Evolutionary conservation across 768 basidiomycete species (phyloP), one percentile per base, ranked within the genome.

Genomic region (Daedaleopsis nitida): DNA sequence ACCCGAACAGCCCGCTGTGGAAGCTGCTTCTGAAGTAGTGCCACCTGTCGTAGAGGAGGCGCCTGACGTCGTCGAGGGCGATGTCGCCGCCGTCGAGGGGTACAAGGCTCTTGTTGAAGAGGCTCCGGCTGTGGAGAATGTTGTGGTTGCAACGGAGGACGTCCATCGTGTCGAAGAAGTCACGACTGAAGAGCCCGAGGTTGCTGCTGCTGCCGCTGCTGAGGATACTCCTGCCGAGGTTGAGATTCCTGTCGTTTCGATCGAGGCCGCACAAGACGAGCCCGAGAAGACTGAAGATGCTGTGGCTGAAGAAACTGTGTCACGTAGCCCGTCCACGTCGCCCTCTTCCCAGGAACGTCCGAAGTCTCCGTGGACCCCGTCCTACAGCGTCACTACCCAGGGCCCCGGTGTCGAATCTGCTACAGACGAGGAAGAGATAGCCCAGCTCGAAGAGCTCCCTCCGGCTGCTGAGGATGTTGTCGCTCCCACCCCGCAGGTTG

Each of bases 351-450:
- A 58, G 42, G 81, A 81, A 52, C 72, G 78, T 39, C 80, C 81
- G 21, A 81, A 80, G 63, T 81, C 81, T 16, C 81, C 81, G 32
- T 83, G 79, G 80, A 79, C 77, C 14, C 78, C 82, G 8, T 82
- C 83, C 2, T 85, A 83, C 75, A 79, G 78, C 59, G 83, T 84
- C 23, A 80, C 74, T 13, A 78, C 58, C 17, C 78, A 78, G 68
- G 78, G 77, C 35, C 65, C 81, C 52, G 76, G 76, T 39, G 58
- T 63, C 21, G 34, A 38, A 16, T 43, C 43, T 32, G 43, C 54
- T 23, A 59, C 62, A 37, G 60, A 55, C 19, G 65, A 63, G 3
- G 59, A 62, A n/a, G 66, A 68, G 50, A 58, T 70, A 49, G 63
- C 44, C 14, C 58, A 65, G 27, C 53, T 70, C 16, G 65, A 68